Evolutionary conservation across 2,329 filamentous ascomycete species (phyloP), one percentile per base, ranked within the genome.

Genomic region (Ascochyta viciae-villosae): DNA sequence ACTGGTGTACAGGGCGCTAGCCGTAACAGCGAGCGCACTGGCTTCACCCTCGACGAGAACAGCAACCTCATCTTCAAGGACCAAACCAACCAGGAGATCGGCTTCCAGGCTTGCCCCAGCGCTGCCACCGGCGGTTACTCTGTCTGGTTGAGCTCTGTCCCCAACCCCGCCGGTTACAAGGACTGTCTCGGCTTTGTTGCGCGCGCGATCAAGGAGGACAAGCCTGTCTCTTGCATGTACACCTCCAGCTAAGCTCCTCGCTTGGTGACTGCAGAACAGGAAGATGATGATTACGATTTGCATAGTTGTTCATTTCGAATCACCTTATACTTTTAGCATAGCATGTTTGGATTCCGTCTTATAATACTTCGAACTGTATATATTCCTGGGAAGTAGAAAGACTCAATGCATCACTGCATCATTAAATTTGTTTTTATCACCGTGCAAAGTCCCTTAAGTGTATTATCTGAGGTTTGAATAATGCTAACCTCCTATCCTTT

Each of bases 51-150:
- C 44, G 77, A 80, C 64, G 65, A 70, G 41, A 54, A 67, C 55
- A 75, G 73, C 57, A 65, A 82, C 64, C 77, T 88, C 33, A 73
- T 70, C 48, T 82, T 86, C 61, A 69, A 39, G 29, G 44, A 33
- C 49, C 56, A 43, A 12, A 55, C 34, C 16, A 44, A 47, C n/a
- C 26, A 74, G 31, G 78, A 78, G 40, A 56, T 57, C 2, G 68
- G 73, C 53, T 78, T 86, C 65, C 66, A 83, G 46, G 85, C 84
- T 22, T 88, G 85, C 78, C 82, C 84, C 35, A 73, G 72, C 63
- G 72, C 74, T 64, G 66, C 75, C 51, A 75, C 79, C 2, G 77
- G 74, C 6, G 72, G 80, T 16, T 75, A 66, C 63, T 58, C 55
- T 10, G 49, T 75, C 45, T 71, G 70, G 71, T 57, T 74, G 15